phyloP scores from a whole-genome alignment of 139 green algal genomes.

The Picochlorum sp. region DNA sequence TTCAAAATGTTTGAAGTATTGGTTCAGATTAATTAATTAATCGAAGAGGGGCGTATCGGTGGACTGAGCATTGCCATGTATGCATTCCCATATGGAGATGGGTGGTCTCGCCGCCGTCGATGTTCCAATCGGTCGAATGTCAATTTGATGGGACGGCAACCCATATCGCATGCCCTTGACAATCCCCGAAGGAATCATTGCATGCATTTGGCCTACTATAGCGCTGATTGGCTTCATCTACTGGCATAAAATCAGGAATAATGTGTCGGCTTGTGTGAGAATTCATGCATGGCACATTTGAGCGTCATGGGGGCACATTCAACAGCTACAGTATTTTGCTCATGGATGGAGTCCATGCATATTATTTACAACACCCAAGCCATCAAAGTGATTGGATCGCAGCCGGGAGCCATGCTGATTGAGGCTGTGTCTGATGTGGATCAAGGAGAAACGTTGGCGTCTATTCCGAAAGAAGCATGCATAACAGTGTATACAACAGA shows the following conservation, averaged over 20 bases:
- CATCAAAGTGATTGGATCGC: slow-evolving; percentile 9
- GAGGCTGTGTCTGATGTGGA: slow-evolving; percentile 19
- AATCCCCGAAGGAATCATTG: too few relatives aligned
- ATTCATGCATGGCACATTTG: neutral
- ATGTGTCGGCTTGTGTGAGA: neutral
- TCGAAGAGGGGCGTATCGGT: too few relatives aligned
- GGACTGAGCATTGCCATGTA: too few relatives aligned
- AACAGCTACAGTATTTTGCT: neutral
- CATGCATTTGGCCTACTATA: too few relatives aligned
- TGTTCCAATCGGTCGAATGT: too few relatives aligned
- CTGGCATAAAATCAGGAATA: too few relatives aligned
- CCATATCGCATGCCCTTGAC: too few relatives aligned
- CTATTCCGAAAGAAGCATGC: slow-evolving; percentile 49
- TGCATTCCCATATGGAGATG: too few relatives aligned
- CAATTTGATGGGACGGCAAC: too few relatives aligned
- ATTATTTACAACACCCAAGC: slow-evolving; percentile 9
- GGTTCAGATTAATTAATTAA: neutral
- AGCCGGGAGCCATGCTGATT: slow-evolving; percentile 19
- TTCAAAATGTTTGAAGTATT: neutral
- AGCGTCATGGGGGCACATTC: neutral
- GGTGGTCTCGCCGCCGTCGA: too few relatives aligned
- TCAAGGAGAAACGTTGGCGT: slow-evolving; percentile 38
- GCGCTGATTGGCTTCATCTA: too few relatives aligned
- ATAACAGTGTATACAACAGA: slow-evolving; percentile 31
- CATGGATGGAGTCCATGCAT: slow-evolving; percentile 15